Base-by-base conservation (phyloP, 1,284 basidiomycete species). In the Pterulicium gracile region DNA sequence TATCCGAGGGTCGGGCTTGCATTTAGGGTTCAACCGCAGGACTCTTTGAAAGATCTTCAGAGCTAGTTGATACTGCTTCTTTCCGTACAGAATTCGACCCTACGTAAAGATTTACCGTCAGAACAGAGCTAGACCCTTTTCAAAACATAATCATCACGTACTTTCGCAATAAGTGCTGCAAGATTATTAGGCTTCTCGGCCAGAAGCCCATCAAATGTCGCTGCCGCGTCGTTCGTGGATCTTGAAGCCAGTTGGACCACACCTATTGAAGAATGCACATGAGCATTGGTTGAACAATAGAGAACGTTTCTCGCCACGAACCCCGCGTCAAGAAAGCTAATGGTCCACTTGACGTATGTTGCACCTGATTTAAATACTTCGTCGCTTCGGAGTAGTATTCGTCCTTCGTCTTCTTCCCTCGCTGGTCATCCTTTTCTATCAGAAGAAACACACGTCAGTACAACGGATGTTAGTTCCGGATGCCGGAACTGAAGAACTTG, bases 1-100 rank as follows among this genome's bases (percentile, higher is more conserved):
- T 52, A 96, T 87, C 13, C 93, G 76, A 22, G 93, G 93, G 61
- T 97, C 93, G 0, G 93, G 94, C 18, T 73, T 66, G 62, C 86
- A 88, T 12, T 73, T 64, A 0, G 93, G 91, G 45, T 79, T 81
- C 40, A 88, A 72, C 39, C 74, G 68, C 13, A 97, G 72, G 12
- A 93, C 81, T 47, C 81, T 78, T 60, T 95, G 93, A 61, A 95
- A 96, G 2, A 81, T 61, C 52, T 82, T 79, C 15, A 96, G 72
- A 0, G 93, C 81, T 43, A 81, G 79, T n/a, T 77, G 69, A 56
- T 79, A 88, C 51, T 84, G 78, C 42, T 88, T 73, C 50, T 81
- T 73, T 14, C 85, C 78, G 58, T 91, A 94, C 17, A 88, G 70
- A 51, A 94, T 83, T 44, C 90, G 76, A 1, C 87, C 92, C 79